Evolutionary conservation across 768 basidiomycete genomes (phyloP).

Genomic region (Boletus rufocinnamomeus): DNA sequence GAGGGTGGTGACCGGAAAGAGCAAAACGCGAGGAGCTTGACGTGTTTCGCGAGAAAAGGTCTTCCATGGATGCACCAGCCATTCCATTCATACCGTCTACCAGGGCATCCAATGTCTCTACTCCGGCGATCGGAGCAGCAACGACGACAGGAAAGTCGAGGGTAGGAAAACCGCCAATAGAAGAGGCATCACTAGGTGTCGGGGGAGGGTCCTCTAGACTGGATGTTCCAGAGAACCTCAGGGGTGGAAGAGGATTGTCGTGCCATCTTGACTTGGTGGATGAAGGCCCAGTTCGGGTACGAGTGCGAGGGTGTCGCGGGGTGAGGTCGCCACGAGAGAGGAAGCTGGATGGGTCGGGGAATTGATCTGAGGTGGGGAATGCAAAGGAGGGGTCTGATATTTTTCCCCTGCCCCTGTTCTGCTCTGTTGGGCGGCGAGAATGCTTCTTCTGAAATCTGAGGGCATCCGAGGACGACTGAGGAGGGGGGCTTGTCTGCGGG

Average conservation of each 20-base stretch:
- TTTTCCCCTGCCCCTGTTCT: slow-evolving; percentile 30
- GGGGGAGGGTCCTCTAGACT: slow-evolving; percentile 75
- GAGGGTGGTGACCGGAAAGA: slow-evolving; percentile 65
- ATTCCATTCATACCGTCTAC: slow-evolving; percentile 92
- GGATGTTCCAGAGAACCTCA: slow-evolving; percentile 69
- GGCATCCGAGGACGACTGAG: slow-evolving; percentile 25
- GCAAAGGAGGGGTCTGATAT: slow-evolving; percentile 29
- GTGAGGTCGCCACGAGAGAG: slow-evolving; percentile 32
- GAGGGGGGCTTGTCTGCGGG: slow-evolving; percentile 40
- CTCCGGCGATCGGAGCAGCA: slow-evolving; percentile 73
- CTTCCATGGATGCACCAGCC: slow-evolving; percentile 66
- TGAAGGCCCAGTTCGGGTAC: slow-evolving; percentile 63
- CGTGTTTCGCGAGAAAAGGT: slow-evolving; percentile 46
- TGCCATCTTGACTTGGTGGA: slow-evolving; percentile 42
- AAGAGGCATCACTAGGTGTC: slow-evolving; percentile 57
- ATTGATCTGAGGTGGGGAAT: slow-evolving; percentile 31
- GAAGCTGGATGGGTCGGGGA: slow-evolving; percentile 29
- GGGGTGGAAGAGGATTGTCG: slow-evolving; percentile 48
- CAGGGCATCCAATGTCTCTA: slow-evolving; percentile 86
- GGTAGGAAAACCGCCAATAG: slow-evolving; percentile 22
- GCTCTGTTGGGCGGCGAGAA: slow-evolving; percentile 29
- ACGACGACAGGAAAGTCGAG: slow-evolving; percentile 66
- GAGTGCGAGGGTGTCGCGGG: slow-evolving; percentile 46
- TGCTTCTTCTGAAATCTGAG: slow-evolving; percentile 21
- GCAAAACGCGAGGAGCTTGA: slow-evolving; percentile 55